A percentile compares a stretch with the other conserved stretches of the same genome.
Evolutionary conservation across 225 moss, liverwort and hornwort genomes (phyloP).

Genomic region (Antitrichia curtipendula): DNA sequence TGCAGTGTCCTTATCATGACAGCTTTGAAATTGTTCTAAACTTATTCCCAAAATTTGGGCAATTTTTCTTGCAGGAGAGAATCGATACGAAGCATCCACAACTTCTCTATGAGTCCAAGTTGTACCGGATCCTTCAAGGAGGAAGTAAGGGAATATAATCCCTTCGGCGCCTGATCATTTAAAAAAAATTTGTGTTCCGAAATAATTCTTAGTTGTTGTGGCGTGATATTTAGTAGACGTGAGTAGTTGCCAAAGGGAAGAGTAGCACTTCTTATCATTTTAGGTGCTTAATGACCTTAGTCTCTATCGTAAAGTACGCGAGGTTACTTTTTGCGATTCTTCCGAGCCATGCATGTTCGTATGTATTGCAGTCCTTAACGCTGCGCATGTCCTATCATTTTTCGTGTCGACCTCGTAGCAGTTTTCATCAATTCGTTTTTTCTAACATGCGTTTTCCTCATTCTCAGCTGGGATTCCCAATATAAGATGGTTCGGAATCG

Average conservation of each 20-base stretch:
- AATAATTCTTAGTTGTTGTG: neutral
- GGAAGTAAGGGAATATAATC: slow-evolving; percentile 57
- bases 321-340: neutral
- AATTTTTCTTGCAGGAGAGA: slow-evolving; percentile 50
- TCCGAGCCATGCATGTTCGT: neutral
- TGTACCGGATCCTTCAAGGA: slow-evolving; percentile 94
- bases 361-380: neutral
- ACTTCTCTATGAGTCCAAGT: slow-evolving; percentile 88
- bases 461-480: slow-evolving; percentile 41
- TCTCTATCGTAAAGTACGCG: neutral
- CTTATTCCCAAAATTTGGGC: neutral
- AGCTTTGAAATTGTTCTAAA: neutral
- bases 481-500: slow-evolving; percentile 31
- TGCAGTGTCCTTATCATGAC: neutral
- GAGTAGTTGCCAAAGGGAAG: neutral
- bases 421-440: neutral
- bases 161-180: neutral
- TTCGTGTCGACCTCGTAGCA: neutral
- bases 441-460: neutral
- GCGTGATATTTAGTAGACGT: neutral
- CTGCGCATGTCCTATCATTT: neutral
- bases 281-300: neutral
- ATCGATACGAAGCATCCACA: slow-evolving; percentile 83
- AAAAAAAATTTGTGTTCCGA: neutral
- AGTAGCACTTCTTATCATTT: neutral